These are phyloP conservation scores for Trichoderma breve DNA, from an alignment of 2,329 filamentous ascomycete species.

Conservation along the genomic window DNA sequence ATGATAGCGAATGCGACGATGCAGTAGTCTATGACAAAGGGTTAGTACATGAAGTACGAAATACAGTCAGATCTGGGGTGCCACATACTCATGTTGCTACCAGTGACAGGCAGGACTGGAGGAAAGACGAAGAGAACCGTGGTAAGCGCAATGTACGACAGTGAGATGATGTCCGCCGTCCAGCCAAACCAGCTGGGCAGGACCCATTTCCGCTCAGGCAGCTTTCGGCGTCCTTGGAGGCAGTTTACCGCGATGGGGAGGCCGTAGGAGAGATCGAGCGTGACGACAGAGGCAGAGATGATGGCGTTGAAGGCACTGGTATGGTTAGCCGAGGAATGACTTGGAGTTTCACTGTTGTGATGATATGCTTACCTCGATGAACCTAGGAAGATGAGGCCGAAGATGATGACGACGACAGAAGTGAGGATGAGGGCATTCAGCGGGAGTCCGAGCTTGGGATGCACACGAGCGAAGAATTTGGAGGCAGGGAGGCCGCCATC, in stretches of 20 bases:
- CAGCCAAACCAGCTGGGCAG: slow-evolving; percentile 38
- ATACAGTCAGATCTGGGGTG: too few species aligned
- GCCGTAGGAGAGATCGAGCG: slow-evolving; percentile 69
- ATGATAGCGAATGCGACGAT: slow-evolving; percentile 48
- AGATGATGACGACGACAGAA: slow-evolving; percentile 59
- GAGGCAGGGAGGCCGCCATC: slow-evolving; percentile 67
- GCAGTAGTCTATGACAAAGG: slow-evolving; percentile 37
- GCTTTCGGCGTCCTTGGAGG: slow-evolving; percentile 59
- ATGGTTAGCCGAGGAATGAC: background rate
- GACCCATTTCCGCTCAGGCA: slow-evolving; percentile 51
- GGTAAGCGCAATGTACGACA: slow-evolving; percentile 63
- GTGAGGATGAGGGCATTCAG: slow-evolving; percentile 65
- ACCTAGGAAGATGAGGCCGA: slow-evolving; percentile 68
- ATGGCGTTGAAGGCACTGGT: slow-evolving; percentile 66
- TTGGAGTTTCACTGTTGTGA: too few species aligned
- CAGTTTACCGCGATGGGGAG: slow-evolving; percentile 71
- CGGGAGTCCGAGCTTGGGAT: slow-evolving; percentile 60
- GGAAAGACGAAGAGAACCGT: slow-evolving; percentile 73
- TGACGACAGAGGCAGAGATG: slow-evolving; percentile 67
- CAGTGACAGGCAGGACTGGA: slow-evolving; percentile 60
- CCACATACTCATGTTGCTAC: slow-evolving; percentile 60
- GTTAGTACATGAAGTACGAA: background rate
- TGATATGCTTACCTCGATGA: slow-evolving; percentile 39
- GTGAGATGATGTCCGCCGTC: slow-evolving; percentile 42
- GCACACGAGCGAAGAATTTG: slow-evolving; percentile 58